A percentile compares a stretch with the other conserved stretches of the same genome.
These are phyloP conservation scores for Miscanthus sacchariflorus DNA, from an alignment of 202 grass and related monocot species.

Conservation along the genomic window DNA sequence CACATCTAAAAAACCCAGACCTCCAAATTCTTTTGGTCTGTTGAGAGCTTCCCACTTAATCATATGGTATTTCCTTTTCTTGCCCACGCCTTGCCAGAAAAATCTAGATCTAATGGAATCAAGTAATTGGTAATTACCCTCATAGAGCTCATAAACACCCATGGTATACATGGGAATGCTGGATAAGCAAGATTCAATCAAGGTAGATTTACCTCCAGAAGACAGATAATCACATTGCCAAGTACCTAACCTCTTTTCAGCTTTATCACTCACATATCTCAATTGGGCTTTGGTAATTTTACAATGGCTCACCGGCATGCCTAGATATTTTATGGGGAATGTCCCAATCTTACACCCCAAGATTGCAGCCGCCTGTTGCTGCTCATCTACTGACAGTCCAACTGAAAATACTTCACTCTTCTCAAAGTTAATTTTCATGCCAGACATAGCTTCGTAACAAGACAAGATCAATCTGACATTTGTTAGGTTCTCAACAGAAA, in stretches of 20 bases:
- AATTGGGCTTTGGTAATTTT: background rate
- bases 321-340: too few species aligned
- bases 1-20: accelerated
- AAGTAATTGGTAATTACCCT: background rate
- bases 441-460: too few species aligned
- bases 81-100: background rate
- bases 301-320: too few species aligned
- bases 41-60: accelerated
- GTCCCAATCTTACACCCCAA: too few species aligned
- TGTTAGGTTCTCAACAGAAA: too few species aligned
- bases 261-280: background rate
- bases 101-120: background rate
- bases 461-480: too few species aligned
- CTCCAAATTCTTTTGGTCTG: background rate
- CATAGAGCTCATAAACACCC: background rate
- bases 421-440: too few species aligned
- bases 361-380: too few species aligned
- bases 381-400: too few species aligned
- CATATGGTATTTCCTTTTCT: background rate
- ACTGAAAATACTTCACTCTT: too few species aligned
- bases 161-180: background rate
- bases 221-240: background rate
- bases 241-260: background rate
- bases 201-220: background rate
- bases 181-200: background rate